Evolutionary conservation across 768 basidiomycete genomes (phyloP), one percentile per base, ranked within the genome.

Genomic region (Termitomyces sp.): DNA sequence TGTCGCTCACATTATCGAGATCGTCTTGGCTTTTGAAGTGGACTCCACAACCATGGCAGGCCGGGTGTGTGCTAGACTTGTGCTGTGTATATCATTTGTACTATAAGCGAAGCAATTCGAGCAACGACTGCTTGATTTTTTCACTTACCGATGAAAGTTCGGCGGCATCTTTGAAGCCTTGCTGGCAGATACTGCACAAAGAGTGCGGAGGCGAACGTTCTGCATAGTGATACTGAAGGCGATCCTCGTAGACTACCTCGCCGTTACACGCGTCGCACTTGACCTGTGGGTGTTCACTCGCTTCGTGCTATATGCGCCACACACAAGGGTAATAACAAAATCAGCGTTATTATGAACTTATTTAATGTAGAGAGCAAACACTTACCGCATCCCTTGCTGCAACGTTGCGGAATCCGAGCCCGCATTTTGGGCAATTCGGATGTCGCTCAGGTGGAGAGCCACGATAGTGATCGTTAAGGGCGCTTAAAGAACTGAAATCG

Each of bases 361-460:
- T 2, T 15, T 7, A 4, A 48, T 33, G 0, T 12, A 33, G 22
- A 3, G 28, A 18, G 16, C 7, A 7, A 15, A 16, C 4, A n/a
- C 52, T 49, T 38, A 56, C 62, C 13, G 20, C 33, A 36, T 63
- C 53, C n/a, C 57, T 40, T 12, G 50, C 55, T 18, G 52, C 11
- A 7, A 48, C 8, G 22, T 55, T 44, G 1, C 58, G 51, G 24
- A 59, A 63, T 7, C 62, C 62, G n/a, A 54, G 53, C 12, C 62
- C 62, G 16, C 62, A 63, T 4, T 24, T 22, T 11, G 46, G 53
- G 49, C 62, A 63, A 18, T 63, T 63, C 8, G 62, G 62, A 49
- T 63, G 62, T 18, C 60, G 60, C 20, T 61, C 60, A 24, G 44
- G 32, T 2, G 53, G 52, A 13, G 62, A 46, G 0, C 62, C 62